Evolutionary conservation across 1,284 basidiomycete genomes (phyloP), one percentile per base, ranked within the genome.

Genomic region (Lignosus rhinocerotis): DNA sequence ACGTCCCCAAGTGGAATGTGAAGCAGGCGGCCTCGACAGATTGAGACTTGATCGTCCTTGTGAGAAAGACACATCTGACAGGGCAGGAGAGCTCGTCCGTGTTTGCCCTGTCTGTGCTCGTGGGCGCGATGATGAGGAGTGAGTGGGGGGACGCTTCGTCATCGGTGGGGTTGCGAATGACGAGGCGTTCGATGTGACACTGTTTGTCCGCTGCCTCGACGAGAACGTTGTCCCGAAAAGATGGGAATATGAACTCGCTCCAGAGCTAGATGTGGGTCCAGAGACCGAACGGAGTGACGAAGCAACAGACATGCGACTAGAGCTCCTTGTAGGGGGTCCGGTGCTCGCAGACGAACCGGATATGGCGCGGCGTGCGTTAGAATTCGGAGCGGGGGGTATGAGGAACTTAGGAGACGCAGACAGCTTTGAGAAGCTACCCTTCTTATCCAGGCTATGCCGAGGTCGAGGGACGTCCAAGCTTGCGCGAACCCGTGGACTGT

Each of bases 141-240:
- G 66, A 38, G 59, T 51, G 14, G 56, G 21, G 1, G 53, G 57
- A 19, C 72, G 71, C 17, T 69, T 71, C 10, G 12, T 38, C 39
- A 51, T 46, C 14, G 70, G 62, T 17, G 78, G 72, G 41, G 70
- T 76, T 19, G 64, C 67, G 30, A 68, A 64, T 19, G 76, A 60
- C 12, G 72, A 58, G 42, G 45, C 53, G 33, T 61, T 71, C 2
- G 80, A 78, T 0, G 83, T 79, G 44, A 87, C 70, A 68, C 90
- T 92, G 38, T 78, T 74, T 17, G 89, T 91, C 31, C 91, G 80
- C 66, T 93, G 91, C 33, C 90, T 82, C n/a, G 90, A 93, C 39
- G 90, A 81, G 70, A 86, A 92, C 3, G 90, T 93, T 2, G 90
- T 80, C 19, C 76, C 77, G 61, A 82, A 80, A 34, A 89, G 56